Conservation (phyloP, 345 rosid genomes). For the Balakata baccata region DNA sequence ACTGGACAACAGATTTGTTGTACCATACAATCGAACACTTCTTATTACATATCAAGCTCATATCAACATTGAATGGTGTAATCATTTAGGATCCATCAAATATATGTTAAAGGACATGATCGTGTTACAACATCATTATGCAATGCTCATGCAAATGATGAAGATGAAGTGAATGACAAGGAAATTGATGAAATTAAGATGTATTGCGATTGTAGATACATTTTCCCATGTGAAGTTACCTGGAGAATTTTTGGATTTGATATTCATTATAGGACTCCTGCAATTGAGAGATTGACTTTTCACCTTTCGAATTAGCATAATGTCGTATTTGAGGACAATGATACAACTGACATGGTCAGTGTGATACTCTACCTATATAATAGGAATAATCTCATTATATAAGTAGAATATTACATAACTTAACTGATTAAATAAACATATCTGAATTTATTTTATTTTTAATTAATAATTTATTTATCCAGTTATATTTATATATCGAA, state of each 20-base stretch:
- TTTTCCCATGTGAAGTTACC: neutral
- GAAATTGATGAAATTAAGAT: neutral
- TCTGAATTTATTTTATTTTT: too few species aligned
- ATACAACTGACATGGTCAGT: neutral
- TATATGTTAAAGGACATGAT: neutral
- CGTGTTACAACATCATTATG: neutral
- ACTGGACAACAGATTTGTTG: neutral
- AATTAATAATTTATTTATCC: too few species aligned
- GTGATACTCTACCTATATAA: too few species aligned
- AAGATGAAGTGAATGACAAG: neutral
- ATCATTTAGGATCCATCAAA: neutral
- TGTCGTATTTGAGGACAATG: neutral
- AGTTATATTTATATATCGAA: too few species aligned
- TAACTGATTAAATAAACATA: too few species aligned
- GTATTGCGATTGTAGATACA: neutral
- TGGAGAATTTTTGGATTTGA: neutral
- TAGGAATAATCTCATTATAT: too few species aligned
- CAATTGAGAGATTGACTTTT: too few species aligned
- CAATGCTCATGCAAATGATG: neutral
- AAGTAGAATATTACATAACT: too few species aligned
- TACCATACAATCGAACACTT: neutral
- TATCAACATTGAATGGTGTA: neutral
- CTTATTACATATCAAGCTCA: neutral
- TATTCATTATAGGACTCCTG: neutral
- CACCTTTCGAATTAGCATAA: too few species aligned